Base-by-base conservation (phyloP, 257 asterid genomes). In the Mentha longifolia region DNA sequence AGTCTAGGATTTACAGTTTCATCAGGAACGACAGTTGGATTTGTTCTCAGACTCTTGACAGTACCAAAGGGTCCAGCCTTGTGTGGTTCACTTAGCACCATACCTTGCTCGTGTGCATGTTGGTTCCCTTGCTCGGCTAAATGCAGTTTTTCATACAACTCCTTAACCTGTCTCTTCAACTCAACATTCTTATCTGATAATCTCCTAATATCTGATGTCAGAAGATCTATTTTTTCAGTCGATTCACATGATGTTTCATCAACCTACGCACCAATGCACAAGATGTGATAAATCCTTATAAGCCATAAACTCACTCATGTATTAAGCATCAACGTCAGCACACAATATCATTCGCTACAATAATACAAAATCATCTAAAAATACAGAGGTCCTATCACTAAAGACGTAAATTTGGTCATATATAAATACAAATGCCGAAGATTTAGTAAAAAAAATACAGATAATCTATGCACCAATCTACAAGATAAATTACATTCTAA, bases 1-100 rank as follows among this genome's bases (percentile, higher is more conserved):
- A 91, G 89, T 58, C 96, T 81, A 3, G 95, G 95, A 81, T 91
- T 91, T 50, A 85, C 87, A 12, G 80, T 84, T 49, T 88, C 91
- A 68, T 91, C 94, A 0, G 96, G 92, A 61, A 70, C 35, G 22
- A 91, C 82, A 13, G 86, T 60, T 28, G 97, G 96, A 33, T 83
- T 85, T n/a, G 89, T 87, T 67, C 97, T 91, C 67, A 79, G 64
- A 47, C 81, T 83, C 84, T 91, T 91, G 30, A 88, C 91, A 7
- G 95, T 85, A 52, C 97, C 93, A 64, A 88, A 88, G 57, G 92
- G 90, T 11, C 92, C 95, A 19, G 89, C 90, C 78, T 88, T 90
- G 56, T 60, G 86, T 2, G 89, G 91, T 73, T 82, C 85, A 19
- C 82, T 64, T 68, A 79, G 41, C n/a, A 82, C 78, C 72, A 49